Percentiles rank a stretch among this genome's conserved stretches.
These are phyloP conservation scores for Spinacia oleracea DNA, from an alignment of 179 eudicot species.

Conservation along the genomic window DNA sequence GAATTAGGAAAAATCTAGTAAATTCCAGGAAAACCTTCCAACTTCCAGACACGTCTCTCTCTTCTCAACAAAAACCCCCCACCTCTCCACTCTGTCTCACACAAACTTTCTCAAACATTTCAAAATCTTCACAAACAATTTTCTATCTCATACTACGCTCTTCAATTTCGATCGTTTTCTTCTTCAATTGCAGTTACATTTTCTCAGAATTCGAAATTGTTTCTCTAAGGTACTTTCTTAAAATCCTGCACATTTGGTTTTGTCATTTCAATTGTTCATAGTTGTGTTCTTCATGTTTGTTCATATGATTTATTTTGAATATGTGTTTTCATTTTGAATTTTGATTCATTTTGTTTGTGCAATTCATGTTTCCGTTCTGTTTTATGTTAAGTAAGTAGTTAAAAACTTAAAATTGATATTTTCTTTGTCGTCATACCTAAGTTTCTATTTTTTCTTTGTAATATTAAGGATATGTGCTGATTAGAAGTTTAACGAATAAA, in stretches of 20 bases:
- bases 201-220: not conserved
- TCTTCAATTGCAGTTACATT: no score
- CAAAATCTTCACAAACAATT: no score
- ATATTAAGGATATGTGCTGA: no score
- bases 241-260: not conserved
- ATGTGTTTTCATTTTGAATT: no score
- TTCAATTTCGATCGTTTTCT: not conserved
- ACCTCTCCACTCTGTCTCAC: no score
- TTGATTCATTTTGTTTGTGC: not conserved
- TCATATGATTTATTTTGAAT: not conserved
- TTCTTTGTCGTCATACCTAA: no score
- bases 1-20: slow-evolving; percentile 25
- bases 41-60: slow-evolving; percentile 25
- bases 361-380: not conserved
- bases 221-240: slow-evolving; percentile 1
- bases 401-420: no score
- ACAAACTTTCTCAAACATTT: no score
- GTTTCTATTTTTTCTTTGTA: no score
- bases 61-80: slow-evolving; percentile 20
- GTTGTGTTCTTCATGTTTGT: not conserved
- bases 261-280: not conserved
- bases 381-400: not conserved
- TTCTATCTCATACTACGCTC: not conserved
- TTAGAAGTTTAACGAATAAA: not conserved
- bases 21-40: slow-evolving; percentile 1